Evolutionary conservation across 2,329 filamentous ascomycete species (phyloP).

Genomic region (Emmonsia crescens): DNA sequence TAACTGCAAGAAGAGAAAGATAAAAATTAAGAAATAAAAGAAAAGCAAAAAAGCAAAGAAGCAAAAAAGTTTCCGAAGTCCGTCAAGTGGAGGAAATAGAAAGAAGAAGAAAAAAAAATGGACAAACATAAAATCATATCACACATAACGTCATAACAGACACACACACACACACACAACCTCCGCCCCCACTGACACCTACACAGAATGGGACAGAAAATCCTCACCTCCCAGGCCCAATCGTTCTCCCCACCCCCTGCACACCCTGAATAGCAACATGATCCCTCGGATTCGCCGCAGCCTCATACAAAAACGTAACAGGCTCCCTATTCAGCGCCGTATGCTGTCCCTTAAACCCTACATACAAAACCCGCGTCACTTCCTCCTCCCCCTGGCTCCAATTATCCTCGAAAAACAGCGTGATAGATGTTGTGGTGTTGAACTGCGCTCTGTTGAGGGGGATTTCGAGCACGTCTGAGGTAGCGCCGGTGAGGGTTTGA

Average conservation of each 20-base stretch:
- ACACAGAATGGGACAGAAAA: neutral
- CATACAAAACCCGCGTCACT: conserved; percentile 64
- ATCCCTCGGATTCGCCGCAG: conserved; percentile 81
- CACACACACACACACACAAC: neutral
- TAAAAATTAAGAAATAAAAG: neutral
- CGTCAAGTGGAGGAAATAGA: neutral
- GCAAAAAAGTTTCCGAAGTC: neutral
- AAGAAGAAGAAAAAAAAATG: neutral
- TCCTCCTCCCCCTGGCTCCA: conserved; percentile 73
- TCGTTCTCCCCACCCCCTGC: conserved; percentile 27
- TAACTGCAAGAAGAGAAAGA: neutral
- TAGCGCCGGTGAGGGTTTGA: conserved; percentile 47
- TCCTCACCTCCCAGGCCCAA: conserved; percentile 28
- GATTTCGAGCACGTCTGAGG: conserved; percentile 67
- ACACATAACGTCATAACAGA: neutral
- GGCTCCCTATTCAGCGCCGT: conserved; percentile 77
- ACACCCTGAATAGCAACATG: conserved; percentile 47
- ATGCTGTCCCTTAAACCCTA: conserved; percentile 92
- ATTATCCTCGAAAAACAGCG: conserved; percentile 87
- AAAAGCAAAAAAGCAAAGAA: neutral
- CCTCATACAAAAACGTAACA: conserved; percentile 81
- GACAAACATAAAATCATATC: neutral
- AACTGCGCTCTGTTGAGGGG: conserved; percentile 81
- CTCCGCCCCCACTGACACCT: neutral
- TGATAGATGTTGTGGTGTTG: conserved; percentile 69